phyloP scores from a whole-genome alignment of 805 yeast species.

The Candida arabinofermentans region DNA sequence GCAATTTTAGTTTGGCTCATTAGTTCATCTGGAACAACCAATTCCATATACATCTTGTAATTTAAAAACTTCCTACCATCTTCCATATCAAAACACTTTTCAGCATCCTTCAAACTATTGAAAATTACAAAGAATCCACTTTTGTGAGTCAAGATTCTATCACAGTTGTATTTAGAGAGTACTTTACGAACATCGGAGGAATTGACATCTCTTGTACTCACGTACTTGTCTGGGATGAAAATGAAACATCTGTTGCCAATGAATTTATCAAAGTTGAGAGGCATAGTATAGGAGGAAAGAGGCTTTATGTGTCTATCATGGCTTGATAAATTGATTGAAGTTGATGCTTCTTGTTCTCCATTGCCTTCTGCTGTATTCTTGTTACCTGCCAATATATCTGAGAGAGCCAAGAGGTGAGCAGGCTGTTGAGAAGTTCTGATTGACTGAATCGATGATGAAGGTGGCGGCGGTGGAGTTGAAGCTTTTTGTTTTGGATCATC shows the following conservation, averaged over 20 bases:
- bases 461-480: background rate
- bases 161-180: conserved; percentile 60
- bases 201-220: conserved; percentile 43
- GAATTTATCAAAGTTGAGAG: conserved; percentile 43
- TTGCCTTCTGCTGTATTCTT: conserved; percentile 11
- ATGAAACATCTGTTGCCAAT: conserved; percentile 58
- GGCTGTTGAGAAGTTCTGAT: background rate
- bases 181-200: conserved; percentile 56
- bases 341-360: conserved; percentile 6
- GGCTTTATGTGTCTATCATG: conserved; percentile 32
- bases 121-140: conserved; percentile 73
- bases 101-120: conserved; percentile 53
- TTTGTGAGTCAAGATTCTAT: conserved; percentile 56
- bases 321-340: conserved; percentile 17
- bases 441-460: background rate
- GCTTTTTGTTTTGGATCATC: background rate
- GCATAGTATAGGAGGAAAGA: conserved; percentile 32
- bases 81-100: conserved; percentile 53
- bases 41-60: conserved; percentile 53
- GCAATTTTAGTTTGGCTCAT: conserved; percentile 27
- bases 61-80: conserved; percentile 52
- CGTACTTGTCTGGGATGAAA: conserved; percentile 47
- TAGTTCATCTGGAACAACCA: conserved; percentile 46
- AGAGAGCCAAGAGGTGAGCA: background rate
- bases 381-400: conserved; percentile 8